phyloP scores from a whole-genome alignment of 2,329 filamentous ascomycete genomes.

The Spiromastix sp. region DNA sequence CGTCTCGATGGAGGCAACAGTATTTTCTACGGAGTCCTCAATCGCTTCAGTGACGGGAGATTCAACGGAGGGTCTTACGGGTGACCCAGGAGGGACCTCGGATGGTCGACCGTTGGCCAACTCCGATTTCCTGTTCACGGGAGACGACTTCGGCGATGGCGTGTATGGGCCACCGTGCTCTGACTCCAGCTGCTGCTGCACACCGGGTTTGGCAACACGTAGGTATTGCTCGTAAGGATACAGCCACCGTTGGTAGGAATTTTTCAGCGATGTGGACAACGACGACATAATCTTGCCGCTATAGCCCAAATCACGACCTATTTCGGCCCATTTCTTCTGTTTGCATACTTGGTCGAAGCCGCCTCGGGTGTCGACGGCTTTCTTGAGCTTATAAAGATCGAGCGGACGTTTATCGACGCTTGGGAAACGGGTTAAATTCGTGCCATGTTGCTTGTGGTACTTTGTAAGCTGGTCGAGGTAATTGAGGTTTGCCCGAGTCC shows the following conservation, averaged over 20 bases:
- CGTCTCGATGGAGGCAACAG: constrained; percentile 25
- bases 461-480: constrained; percentile 92
- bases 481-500: constrained; percentile 87
- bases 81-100: constrained; percentile 52
- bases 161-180: constrained; percentile 90
- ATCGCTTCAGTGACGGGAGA: constrained; percentile 46
- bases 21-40: constrained; percentile 21
- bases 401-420: constrained; percentile 97
- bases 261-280: constrained; percentile 91
- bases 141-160: constrained; percentile 62
- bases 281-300: constrained; percentile 99
- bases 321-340: constrained; percentile 97
- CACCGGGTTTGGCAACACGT: constrained; percentile 78
- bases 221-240: constrained; percentile 95
- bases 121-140: constrained; percentile 47
- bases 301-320: constrained; percentile 90
- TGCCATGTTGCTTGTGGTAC: constrained; percentile 94
- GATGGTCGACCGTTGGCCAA: constrained; percentile 36
- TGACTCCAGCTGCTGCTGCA: constrained; percentile 89
- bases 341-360: constrained; percentile 97
- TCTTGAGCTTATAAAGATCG: constrained; percentile 91
- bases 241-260: constrained; percentile 95
- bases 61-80: constrained; percentile 49
- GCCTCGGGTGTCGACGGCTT: constrained; percentile 86
- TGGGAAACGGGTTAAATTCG: constrained; percentile 83